Conservation (phyloP, 2,329 filamentous ascomycete species). For the Aspergillus costaricaensis region DNA sequence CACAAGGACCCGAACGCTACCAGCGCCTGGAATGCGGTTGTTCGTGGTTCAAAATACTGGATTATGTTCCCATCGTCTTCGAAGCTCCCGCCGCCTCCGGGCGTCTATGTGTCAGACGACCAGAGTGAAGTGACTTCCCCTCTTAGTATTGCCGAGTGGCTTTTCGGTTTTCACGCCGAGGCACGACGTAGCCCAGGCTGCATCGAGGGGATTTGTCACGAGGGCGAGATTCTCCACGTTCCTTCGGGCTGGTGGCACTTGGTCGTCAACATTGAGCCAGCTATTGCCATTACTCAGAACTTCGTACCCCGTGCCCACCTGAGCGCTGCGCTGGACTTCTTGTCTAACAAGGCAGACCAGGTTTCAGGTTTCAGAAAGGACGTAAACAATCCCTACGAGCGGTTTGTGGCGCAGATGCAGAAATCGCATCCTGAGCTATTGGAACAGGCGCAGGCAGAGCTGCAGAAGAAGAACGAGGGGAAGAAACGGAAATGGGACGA, state of each 20-base stretch:
- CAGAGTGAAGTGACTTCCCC: slow-evolving; percentile 92
- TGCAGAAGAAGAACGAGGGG: slow-evolving; percentile 63
- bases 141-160: slow-evolving; percentile 94
- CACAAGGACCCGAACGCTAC: slow-evolving; percentile 77
- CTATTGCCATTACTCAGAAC: slow-evolving; percentile 91
- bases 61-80: slow-evolving; percentile 87
- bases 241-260: slow-evolving; percentile 97
- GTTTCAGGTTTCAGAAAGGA: slow-evolving; percentile 80
- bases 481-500: slow-evolving; percentile 88
- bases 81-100: slow-evolving; percentile 69
- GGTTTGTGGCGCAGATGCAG: slow-evolving; percentile 71
- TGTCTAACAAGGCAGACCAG: slow-evolving; percentile 79
- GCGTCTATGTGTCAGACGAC: slow-evolving; percentile 85
- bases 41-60: slow-evolving; percentile 93
- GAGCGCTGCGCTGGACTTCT: slow-evolving; percentile 73
- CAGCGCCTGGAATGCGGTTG: slow-evolving; percentile 88
- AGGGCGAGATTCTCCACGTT: slow-evolving; percentile 87
- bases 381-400: slow-evolving; percentile 69
- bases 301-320: slow-evolving; percentile 81
- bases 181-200: slow-evolving; percentile 76
- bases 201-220: slow-evolving; percentile 77
- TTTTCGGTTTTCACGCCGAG: slow-evolving; percentile 83
- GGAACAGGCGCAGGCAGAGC: slow-evolving; percentile 62
- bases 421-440: slow-evolving; percentile 67
- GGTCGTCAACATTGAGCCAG: slow-evolving; percentile 82